Percentiles rank a stretch among this genome's conserved stretches.
Evolutionary conservation across 345 rosid species (phyloP).

Genomic region (Fremontodendron californicum): DNA sequence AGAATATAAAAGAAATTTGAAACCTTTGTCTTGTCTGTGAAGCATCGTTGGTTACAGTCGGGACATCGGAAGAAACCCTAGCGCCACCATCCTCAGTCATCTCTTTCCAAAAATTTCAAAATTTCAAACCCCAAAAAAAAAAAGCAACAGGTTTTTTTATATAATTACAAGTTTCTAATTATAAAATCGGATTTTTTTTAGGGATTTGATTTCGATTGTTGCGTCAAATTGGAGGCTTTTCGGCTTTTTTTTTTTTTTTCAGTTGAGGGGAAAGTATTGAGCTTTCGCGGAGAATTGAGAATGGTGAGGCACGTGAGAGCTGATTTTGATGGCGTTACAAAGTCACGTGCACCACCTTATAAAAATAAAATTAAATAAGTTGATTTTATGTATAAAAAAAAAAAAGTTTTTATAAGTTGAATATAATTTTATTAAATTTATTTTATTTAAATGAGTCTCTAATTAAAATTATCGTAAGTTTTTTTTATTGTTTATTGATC

Average conservation of each 20-base stretch:
- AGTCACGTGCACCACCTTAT: background rate
- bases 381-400: no score
- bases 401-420: no score
- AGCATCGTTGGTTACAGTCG: conserved; percentile 26
- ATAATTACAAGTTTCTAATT: background rate
- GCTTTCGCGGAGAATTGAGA: background rate
- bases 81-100: conserved; percentile 46
- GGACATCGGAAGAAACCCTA: conserved; percentile 38
- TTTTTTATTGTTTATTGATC: no score
- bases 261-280: background rate
- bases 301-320: background rate
- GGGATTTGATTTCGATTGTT: background rate
- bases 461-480: no score
- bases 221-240: background rate
- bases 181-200: background rate
- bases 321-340: background rate
- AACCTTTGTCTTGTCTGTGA: conserved; percentile 56
- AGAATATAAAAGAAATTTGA: background rate
- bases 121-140: background rate
- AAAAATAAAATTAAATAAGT: no score
- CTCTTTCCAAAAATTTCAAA: background rate
- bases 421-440: no score
- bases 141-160: no score
- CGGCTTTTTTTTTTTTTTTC: background rate
- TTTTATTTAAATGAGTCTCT: no score